phyloP scores from a whole-genome alignment of 441 rosid species.

The Erodium chrysanthum region DNA sequence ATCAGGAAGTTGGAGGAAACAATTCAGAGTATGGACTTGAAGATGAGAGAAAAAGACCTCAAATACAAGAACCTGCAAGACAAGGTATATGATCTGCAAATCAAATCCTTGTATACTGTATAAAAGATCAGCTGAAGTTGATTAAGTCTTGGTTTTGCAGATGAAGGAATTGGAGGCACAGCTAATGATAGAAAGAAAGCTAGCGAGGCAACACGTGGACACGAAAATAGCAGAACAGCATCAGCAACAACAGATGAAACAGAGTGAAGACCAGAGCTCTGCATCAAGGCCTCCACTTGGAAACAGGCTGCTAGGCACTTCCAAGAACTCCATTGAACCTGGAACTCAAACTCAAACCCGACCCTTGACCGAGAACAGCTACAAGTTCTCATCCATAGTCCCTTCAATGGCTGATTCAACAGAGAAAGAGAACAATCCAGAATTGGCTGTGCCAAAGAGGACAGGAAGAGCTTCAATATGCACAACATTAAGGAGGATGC shows the following conservation, averaged over 20 bases:
- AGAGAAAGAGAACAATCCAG: conserved; percentile 88
- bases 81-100: conserved; percentile 52
- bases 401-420: conserved; percentile 23
- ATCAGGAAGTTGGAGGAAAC: conserved; percentile 82
- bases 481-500: conserved; percentile 31
- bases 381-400: too few relatives aligned
- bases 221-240: conserved; percentile 68
- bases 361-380: conserved; percentile 17
- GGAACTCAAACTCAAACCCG: conserved; percentile 21
- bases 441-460: conserved; percentile 46
- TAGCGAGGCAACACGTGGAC: conserved; percentile 92
- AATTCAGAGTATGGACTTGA: conserved; percentile 49
- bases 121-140: not conserved
- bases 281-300: conserved; percentile 47
- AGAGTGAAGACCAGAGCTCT: conserved; percentile 44
- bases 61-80: conserved; percentile 73
- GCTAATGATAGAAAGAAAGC: conserved; percentile 78
- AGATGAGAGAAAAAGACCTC: conserved; percentile 69
- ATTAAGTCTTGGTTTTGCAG: conserved; percentile 26
- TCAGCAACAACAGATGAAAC: conserved; percentile 24
- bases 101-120: not conserved
- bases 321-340: conserved; percentile 34
- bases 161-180: conserved; percentile 84
- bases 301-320: conserved; percentile 28
- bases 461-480: conserved; percentile 74